Evolutionary conservation across 768 basidiomycete genomes (phyloP).

Genomic region (Fomitopsis serialis): DNA sequence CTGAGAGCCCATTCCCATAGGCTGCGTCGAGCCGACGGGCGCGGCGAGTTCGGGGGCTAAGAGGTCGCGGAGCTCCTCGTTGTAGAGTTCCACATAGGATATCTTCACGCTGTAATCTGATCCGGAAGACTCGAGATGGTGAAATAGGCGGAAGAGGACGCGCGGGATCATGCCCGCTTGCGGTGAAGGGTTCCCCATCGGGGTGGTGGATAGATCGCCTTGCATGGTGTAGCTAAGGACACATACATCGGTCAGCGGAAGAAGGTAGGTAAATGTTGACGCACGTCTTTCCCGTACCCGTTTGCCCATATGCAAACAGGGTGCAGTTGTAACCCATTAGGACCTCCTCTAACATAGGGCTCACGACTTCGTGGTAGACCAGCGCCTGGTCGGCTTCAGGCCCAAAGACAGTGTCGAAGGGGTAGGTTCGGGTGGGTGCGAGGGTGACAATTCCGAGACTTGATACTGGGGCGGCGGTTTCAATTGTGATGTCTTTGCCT

Average conservation of each 20-base stretch:
- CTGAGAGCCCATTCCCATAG: slow-evolving; percentile 63
- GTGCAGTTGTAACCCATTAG: slow-evolving; percentile 95
- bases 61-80: slow-evolving; percentile 95
- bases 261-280: slow-evolving; percentile 18
- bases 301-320: slow-evolving; percentile 96
- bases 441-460: slow-evolving; percentile 69
- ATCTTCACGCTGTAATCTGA: slow-evolving; percentile 90
- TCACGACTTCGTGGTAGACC: slow-evolving; percentile 91
- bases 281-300: slow-evolving; percentile 97
- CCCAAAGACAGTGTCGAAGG: slow-evolving; percentile 94
- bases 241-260: neutral
- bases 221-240: slow-evolving; percentile 86
- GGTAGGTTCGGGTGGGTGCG: slow-evolving; percentile 82
- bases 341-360: slow-evolving; percentile 92
- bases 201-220: slow-evolving; percentile 80
- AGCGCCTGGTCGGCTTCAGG: slow-evolving; percentile 94
- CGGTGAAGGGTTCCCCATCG: slow-evolving; percentile 81
- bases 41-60: slow-evolving; percentile 73
- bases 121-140: slow-evolving; percentile 71
- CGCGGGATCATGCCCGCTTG: slow-evolving; percentile 96
- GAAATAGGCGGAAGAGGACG: slow-evolving; percentile 85
- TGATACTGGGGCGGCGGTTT: slow-evolving; percentile 64
- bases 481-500: slow-evolving; percentile 72
- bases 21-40: slow-evolving; percentile 62
- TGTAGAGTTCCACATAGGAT: slow-evolving; percentile 94